These are phyloP conservation scores for Maudiozyma turicensis DNA, from an alignment of 805 yeast genomes.

Conservation along the genomic window DNA sequence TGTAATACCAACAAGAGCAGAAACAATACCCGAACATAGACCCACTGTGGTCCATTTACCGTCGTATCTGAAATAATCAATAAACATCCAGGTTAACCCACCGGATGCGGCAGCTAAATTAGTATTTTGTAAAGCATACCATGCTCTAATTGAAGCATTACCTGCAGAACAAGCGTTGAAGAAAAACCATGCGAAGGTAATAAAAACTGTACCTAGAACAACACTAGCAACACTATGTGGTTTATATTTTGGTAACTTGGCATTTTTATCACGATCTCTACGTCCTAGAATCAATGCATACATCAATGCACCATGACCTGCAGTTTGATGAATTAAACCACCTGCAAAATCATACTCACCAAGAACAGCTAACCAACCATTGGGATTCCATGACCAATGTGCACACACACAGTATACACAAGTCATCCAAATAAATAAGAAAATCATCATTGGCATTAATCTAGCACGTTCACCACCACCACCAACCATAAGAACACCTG, in stretches of 20 bases:
- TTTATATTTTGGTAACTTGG: conserved; percentile 75
- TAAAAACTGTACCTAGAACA: conserved; percentile 85
- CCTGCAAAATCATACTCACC: conserved; percentile 97
- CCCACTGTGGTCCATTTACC: conserved; percentile 91
- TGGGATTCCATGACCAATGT: conserved; percentile 94
- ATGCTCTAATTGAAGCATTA: conserved; percentile 83
- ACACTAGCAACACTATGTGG: conserved; percentile 90
- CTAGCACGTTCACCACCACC: conserved; percentile 98
- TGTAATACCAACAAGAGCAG: conserved; percentile 90
- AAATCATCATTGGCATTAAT: conserved; percentile 92
- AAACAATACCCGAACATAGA: conserved; percentile 85
- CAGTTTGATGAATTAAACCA: conserved; percentile 93
- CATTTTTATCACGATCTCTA: conserved; percentile 65
- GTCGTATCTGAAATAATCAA: conserved; percentile 79
- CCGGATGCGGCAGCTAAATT: conserved; percentile 90
- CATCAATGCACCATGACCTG: conserved; percentile 92
- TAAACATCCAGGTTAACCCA: conserved; percentile 88
- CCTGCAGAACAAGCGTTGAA: conserved; percentile 99
- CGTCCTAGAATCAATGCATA: conserved; percentile 88
- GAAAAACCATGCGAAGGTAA: conserved; percentile 95
- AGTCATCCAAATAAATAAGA: conserved; percentile 88
- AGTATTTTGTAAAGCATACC: conserved; percentile 90
- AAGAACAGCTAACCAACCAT: conserved; percentile 77
- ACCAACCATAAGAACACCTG: conserved; percentile 91
- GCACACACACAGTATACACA: conserved; percentile 94